phyloP scores from a whole-genome alignment of 1,284 basidiomycete genomes.

The Melampsora larici-populina region DNA sequence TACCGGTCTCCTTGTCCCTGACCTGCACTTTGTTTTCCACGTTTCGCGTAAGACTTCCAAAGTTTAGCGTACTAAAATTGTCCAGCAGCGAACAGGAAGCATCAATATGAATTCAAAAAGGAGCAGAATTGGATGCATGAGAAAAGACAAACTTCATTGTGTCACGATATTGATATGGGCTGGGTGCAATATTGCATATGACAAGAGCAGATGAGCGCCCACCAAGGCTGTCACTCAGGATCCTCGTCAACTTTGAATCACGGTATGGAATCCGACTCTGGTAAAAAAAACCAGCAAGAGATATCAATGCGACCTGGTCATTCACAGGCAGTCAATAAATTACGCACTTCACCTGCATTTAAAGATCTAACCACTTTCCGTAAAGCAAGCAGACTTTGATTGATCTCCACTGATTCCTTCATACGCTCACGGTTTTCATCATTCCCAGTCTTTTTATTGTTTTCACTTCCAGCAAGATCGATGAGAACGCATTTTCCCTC shows the following conservation, averaged over 20 bases:
- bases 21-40: conserved; percentile 29
- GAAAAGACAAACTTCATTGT: conserved; percentile 61
- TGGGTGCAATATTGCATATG: conserved; percentile 78
- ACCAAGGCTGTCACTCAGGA: conserved; percentile 76
- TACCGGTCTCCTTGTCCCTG: background rate
- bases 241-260: conserved; percentile 74
- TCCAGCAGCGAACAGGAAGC: background rate
- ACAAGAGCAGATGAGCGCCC: conserved; percentile 70
- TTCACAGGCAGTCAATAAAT: background rate
- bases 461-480: conserved; percentile 80
- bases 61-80: conserved; percentile 16
- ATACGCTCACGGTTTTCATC: conserved; percentile 65
- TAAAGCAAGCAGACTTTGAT: conserved; percentile 74
- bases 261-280: conserved; percentile 66
- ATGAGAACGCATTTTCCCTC: conserved; percentile 74
- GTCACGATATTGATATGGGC: conserved; percentile 71
- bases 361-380: conserved; percentile 78
- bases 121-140: background rate
- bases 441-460: conserved; percentile 80
- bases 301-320: background rate
- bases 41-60: conserved; percentile 38
- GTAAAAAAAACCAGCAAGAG: background rate
- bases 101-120: background rate
- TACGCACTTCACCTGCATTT: conserved; percentile 62
- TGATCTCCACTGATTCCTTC: conserved; percentile 77